Base-by-base conservation (phyloP, 2,329 filamentous ascomycete species). In the Westerdykella sp. region DNA sequence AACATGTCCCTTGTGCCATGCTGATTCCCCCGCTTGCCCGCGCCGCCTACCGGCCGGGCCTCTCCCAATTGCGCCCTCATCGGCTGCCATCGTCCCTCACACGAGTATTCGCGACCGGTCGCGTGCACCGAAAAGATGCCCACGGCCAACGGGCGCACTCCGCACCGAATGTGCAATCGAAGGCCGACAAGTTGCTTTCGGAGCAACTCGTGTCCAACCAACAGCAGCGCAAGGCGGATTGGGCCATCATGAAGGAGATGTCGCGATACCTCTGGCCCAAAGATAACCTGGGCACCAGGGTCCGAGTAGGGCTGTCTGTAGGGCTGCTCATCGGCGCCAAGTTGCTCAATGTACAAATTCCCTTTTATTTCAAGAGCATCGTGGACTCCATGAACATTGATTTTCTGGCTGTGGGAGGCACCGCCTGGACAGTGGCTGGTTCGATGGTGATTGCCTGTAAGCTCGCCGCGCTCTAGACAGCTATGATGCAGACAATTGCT, bases 241-340 rank as follows among this genome's bases (percentile, higher is more conserved):
- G 91, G 91, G 90, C 90, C 38, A 98, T 98, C 54, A 93, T 98
- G 76, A 94, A 86, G 70, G 91, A 98, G 67, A 97, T 98, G 91
- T 83, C 85, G 47, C 83, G 83, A 49, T 98, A 98, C 67, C 73
- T 98, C 16, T 98, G 93, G 93, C 93, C 93, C 16, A 95, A 93
- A 73, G 82, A 90, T 66, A 87, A 85, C 61, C 67, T 86, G 58
- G 83, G 83, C 43, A 94, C 89, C 3, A 87, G 94, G 64, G 71
- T 90, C 49, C 83, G 93, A 49, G 93, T 98, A 28, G 80, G 85
- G 10, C 71, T 95, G 38, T 89, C 91, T n/a, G 77, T 98, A 3
- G 80, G 77, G 6, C 71, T 98, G 49, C 76, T 98, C 31, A 71
- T 98, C 16, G 87, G 90, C 46, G 88, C 89, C 63, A 98, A 98